A percentile compares a stretch with the other conserved stretches of the same genome.
Conservation (phyloP, 2,329 filamentous ascomycete genomes). For the Metarhizium rileyi region DNA sequence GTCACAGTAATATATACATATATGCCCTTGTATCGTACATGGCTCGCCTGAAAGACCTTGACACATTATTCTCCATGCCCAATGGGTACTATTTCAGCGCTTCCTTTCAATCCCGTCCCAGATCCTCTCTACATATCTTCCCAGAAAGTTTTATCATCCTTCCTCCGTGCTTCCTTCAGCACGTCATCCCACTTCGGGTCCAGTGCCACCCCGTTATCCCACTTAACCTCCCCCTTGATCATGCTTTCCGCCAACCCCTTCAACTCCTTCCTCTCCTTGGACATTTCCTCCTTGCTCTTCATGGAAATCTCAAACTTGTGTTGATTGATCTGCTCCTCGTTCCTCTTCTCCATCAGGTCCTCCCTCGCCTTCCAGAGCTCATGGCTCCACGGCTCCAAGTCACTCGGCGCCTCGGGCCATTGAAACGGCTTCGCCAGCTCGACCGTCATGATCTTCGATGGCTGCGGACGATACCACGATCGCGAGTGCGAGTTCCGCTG, state of each 20-base stretch:
- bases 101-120: no score
- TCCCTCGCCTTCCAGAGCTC: constrained; percentile 45
- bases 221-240: constrained; percentile 49
- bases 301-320: constrained; percentile 26
- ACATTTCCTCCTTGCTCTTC: constrained; percentile 31
- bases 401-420: constrained; percentile 64
- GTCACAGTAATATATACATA: constrained; percentile 25
- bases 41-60: background rate
- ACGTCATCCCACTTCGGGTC: constrained; percentile 37
- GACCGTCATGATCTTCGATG: constrained; percentile 88
- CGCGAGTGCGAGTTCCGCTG: constrained; percentile 39
- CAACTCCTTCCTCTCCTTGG: constrained; percentile 35
- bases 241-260: constrained; percentile 56
- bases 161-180: constrained; percentile 14
- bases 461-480: constrained; percentile 58
- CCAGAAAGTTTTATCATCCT: constrained; percentile 11
- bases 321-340: constrained; percentile 22
- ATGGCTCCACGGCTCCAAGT: constrained; percentile 55
- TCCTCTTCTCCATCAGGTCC: constrained; percentile 33
- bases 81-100: no score
- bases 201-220: constrained; percentile 40
- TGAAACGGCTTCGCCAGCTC: constrained; percentile 81
- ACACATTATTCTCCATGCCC: background rate
- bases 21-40: constrained; percentile 19
- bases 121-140: background rate